Percentiles rank a stretch among this genome's conserved stretches.
phyloP scores from a whole-genome alignment of 2,329 filamentous ascomycete genomes.

The Fusarium tuaranense region DNA sequence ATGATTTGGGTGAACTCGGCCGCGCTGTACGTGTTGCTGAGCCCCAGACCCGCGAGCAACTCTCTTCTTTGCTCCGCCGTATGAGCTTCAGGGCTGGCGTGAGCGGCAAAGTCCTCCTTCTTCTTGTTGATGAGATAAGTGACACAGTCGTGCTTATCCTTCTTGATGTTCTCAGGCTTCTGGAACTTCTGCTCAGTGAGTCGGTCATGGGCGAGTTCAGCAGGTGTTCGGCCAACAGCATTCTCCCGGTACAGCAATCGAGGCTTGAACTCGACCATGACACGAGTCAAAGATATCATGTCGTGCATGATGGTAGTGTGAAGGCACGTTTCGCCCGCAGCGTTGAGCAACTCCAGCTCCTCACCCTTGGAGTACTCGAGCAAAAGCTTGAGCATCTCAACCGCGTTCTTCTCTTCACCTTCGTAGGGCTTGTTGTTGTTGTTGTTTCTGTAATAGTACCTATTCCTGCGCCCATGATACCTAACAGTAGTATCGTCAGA shows the following conservation, averaged over 20 bases:
- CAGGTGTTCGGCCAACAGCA: conserved; percentile 78
- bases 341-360: conserved; percentile 70
- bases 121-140: conserved; percentile 5
- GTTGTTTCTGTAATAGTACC: conserved; percentile 8
- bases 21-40: conserved; percentile 46
- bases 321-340: conserved; percentile 73
- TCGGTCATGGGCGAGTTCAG: conserved; percentile 72
- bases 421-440: conserved; percentile 38
- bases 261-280: conserved; percentile 67
- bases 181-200: conserved; percentile 56
- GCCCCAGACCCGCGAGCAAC: conserved; percentile 39
- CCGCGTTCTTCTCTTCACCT: conserved; percentile 44
- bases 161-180: conserved; percentile 26
- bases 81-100: conserved; percentile 21
- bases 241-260: conserved; percentile 78
- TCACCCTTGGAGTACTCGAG: conserved; percentile 67
- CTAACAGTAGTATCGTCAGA: neutral
- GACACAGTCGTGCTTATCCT: conserved; percentile 3
- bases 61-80: conserved; percentile 33
- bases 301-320: conserved; percentile 65
- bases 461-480: conserved; percentile 15
- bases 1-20: conserved; percentile 43
- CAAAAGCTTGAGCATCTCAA: conserved; percentile 61
- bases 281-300: conserved; percentile 51
- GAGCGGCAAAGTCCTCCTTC: conserved; percentile 25